Base-by-base conservation (phyloP, 1,139 yeast species). In the Debaryomyces nepalensis region DNA sequence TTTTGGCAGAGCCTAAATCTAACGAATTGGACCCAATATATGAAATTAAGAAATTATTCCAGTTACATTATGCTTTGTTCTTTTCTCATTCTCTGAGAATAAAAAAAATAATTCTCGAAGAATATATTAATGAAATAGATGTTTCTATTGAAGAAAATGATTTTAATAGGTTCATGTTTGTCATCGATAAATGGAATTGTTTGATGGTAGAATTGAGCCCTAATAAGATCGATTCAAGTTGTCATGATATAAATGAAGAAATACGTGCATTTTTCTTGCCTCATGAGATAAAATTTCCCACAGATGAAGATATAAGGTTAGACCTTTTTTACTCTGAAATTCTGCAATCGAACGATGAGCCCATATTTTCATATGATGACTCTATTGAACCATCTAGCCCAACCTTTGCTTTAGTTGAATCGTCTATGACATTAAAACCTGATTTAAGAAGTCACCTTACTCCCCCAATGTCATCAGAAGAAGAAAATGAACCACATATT, bases 1-100 rank as follows among this genome's bases (percentile, higher is more conserved):
- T 72, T 10, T 57, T 73, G 35, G 77, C 74, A 1, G 66, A 58
- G 8, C 80, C 82, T 3, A 77, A 76, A 47, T 66, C 71, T 39
- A 77, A 78, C 41, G 87, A 81, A 48, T 70, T 84, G 45, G 83
- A 87, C 54, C 93, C 96, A 3, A 68, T 86, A 49, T 75, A 73
- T 37, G 97, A 90, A 55, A 75, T 89, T 37, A 87, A 85, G 16
- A 78, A 67, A 48, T 50, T 73, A 6, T 66, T 73, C 44, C 73
- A 70, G 60, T 66, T 73, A 19, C 77, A 73, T 47, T 70, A 58
- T 43, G 62, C 72, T 2, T 55, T 73, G 12, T 73, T 68, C 50
- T 73, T 73, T 46, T 66, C 57, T 51, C 80, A 59, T 58, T 75
- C 63, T 15, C 57, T 36, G 41, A 58, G 43, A 53, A 72, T 62